Evolutionary conservation across 306 rosid genomes (phyloP).

Genomic region (Pterocarpus santalinus): DNA sequence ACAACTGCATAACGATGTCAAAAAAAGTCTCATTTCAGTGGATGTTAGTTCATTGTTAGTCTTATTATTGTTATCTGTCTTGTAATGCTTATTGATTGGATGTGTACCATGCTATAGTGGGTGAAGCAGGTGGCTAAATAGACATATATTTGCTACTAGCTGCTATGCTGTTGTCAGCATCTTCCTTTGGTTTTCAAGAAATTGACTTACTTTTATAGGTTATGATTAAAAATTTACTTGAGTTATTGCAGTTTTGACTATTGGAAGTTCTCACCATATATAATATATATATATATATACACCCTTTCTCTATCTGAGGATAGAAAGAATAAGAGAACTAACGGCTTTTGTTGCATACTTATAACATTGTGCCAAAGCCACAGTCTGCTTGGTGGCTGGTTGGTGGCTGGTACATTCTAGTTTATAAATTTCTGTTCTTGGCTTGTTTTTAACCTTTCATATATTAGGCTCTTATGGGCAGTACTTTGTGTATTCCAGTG

Average conservation of each 20-base stretch:
- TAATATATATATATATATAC: not conserved
- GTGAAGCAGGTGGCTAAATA: too few species aligned
- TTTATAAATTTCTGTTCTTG: too few species aligned
- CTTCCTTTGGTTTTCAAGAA: constrained; percentile 17
- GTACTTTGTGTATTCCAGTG: constrained; percentile 7
- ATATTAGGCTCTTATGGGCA: constrained; percentile 7
- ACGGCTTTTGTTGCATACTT: constrained; percentile 22
- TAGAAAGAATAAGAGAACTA: constrained; percentile 8
- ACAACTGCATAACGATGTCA: constrained; percentile 22
- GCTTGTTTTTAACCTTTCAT: too few species aligned
- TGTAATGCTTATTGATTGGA: constrained; percentile 14
- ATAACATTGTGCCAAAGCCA: not conserved
- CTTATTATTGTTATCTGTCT: constrained; percentile 14
- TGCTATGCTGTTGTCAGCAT: constrained; percentile 30
- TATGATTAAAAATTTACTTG: constrained; percentile 5
- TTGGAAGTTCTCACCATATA: constrained; percentile 12
- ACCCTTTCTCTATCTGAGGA: not conserved
- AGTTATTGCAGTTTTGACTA: constrained; percentile 1
- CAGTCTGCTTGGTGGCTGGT: not conserved
- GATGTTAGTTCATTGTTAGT: constrained; percentile 30
- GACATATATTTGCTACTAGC: constrained; percentile 6
- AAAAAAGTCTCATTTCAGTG: constrained; percentile 1
- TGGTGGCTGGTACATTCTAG: constrained; percentile 2
- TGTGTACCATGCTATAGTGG: not conserved
- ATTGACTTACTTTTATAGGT: constrained; percentile 8